Conservation (phyloP, 176 grass and related monocot genomes). For the Echinochloa phyllopogon region DNA sequence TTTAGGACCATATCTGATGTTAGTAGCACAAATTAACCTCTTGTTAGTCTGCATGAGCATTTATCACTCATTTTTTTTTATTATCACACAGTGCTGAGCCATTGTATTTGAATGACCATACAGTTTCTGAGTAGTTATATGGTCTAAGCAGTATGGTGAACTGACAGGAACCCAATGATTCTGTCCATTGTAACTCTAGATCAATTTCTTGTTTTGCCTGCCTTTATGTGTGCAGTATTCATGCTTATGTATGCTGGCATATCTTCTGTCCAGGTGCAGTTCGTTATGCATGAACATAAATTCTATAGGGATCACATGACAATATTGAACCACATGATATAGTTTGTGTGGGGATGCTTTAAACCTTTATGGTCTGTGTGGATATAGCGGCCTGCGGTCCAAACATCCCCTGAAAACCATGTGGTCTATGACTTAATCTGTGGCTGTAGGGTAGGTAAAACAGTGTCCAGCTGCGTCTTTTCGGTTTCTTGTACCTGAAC, state of each 20-base stretch:
- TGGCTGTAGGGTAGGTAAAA: neutral
- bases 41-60: neutral
- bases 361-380: neutral
- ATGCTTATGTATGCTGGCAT: neutral
- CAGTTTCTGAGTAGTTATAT: neutral
- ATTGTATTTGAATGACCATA: neutral
- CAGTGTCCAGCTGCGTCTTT: neutral
- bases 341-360: neutral
- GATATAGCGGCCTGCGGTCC: neutral
- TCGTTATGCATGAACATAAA: neutral
- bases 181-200: neutral
- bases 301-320: neutral
- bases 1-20: neutral
- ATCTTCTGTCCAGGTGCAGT: neutral
- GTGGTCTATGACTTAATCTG: neutral
- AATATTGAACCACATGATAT: neutral
- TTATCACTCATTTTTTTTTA: neutral
- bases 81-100: neutral
- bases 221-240: neutral
- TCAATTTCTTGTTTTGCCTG: neutral
- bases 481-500: neutral
- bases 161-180: neutral
- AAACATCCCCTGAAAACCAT: neutral
- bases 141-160: neutral
- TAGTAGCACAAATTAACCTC: neutral